Evolutionary conservation across 2,329 filamentous ascomycete genomes (phyloP), one percentile per base, ranked within the genome.

Genomic region (Claviceps africana): DNA sequence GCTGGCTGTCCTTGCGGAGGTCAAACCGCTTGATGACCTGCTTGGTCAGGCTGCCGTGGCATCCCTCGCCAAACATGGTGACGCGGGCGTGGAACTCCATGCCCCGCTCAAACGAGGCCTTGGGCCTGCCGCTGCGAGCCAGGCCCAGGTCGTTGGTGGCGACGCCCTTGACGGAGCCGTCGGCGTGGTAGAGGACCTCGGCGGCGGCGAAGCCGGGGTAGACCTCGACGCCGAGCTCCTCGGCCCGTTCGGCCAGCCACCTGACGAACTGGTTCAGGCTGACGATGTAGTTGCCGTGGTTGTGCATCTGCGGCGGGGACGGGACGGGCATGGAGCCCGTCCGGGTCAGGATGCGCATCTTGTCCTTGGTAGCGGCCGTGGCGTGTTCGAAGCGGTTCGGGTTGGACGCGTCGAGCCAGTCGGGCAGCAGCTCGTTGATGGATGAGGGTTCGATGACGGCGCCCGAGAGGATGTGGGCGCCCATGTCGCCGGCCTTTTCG

Each of bases 31-130:
- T 93, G 60, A 88, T 86, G 51, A 97, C 84, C 69, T 96, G 86
- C 74, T 98, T 98, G 50, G 85, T 91, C 68, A 98, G 70, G 70
- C 88, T 95, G 56, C 93, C 93, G 66, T 98, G 93, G 64, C 91
- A 97, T 13, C 93, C 93, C 72, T 98, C 93, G 13, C 79, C 93
- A 54, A 98, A 89, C 52, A 98, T 76, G 39, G 93, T 98, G 48
- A 93, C 83, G 53, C 86, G 78, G 7, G 93, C 91, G 64, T 95
- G 89, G 66, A 98, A 98, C 70, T 95, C 93, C 93, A 98, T 98
- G 55, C 93, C 93, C 55, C 93, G 80, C 74, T 97, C 90, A 63
- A 96, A 98, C 7, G 77, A 83, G 52, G 93, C 86, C 72, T 95
- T 96, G 37, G 90, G 81, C 66, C 85, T 85, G 40, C 91, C 91